Evolutionary conservation across 129 eudicot species (phyloP), one percentile per base, ranked within the genome.

Genomic region (Centrapalus pauciflorus): DNA sequence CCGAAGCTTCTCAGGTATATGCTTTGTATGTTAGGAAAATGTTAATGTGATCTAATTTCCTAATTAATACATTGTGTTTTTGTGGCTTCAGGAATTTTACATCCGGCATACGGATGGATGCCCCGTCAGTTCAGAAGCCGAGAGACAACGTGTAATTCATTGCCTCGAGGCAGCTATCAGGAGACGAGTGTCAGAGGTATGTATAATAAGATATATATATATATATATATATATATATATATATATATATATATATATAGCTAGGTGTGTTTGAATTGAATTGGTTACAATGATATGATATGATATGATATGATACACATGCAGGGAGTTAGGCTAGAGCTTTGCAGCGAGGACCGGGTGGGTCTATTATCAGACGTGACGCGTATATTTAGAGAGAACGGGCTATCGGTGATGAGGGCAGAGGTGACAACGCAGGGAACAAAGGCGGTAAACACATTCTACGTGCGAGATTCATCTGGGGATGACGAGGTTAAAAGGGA

Each of bases 121-220:
- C 64, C 93, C 97, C 10, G 81, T 87, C 55, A 87, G 81, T 12
- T 90, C 97, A 1, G 97, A 90, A 84, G 97, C 89, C 19, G 97
- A 90, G 74, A 70, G 89, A 70, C 86, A 90, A 28, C 87, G 95
- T 1, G 82, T 90, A 14, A 74, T 90, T 37, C 76, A 73, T 70
- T 90, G 97, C 83, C 68, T 90, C 24, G 84, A 84, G 62, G 97
- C 97, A 1, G 97, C 95, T 20, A 82, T 90, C 38, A 82, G 69
- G 66, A 78, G 97, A 72, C 76, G 91, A 28, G 48, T 70, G 45
- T 80, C 87, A 2, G 86, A 87, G 87, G 96, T 89, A 83, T n/a
- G n/a, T n/a, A n/a, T n/a, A n/a, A n/a, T n/a, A n/a, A n/a, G n/a
- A n/a, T n/a, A n/a, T n/a, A n/a, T n/a, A n/a, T n/a, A n/a, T n/a